Evolutionary conservation across 1,284 basidiomycete genomes (phyloP).

Genomic region (Butyriboletus appendiculatus): DNA sequence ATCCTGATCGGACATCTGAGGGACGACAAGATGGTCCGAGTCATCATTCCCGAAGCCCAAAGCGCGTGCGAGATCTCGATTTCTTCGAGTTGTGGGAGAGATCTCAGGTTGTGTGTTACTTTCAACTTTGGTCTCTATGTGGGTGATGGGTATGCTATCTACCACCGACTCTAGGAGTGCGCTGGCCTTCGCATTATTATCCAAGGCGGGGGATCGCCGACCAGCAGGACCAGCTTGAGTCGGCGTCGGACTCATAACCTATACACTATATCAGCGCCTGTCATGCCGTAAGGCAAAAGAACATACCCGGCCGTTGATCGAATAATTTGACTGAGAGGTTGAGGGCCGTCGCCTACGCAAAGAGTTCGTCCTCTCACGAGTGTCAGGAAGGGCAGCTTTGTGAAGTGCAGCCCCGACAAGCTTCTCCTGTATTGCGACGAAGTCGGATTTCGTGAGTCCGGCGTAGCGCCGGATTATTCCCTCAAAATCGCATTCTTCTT

Average conservation of each 20-base stretch:
- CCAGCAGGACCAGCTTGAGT: constrained; percentile 28
- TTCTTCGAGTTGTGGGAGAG: constrained; percentile 57
- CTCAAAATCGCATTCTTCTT: constrained; percentile 64
- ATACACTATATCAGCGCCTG: constrained; percentile 10
- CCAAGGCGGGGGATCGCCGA: constrained; percentile 38
- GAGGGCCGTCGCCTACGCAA: constrained; percentile 70
- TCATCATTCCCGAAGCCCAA: constrained; percentile 56
- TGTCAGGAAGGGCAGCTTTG: constrained; percentile 56
- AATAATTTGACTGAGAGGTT: constrained; percentile 78
- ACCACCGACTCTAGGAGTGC: constrained; percentile 69
- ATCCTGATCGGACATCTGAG: constrained; percentile 19
- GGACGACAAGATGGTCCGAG: constrained; percentile 32
- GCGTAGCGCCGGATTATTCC: constrained; percentile 60
- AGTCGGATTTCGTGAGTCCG: constrained; percentile 69
- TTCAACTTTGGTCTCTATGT: constrained; percentile 31
- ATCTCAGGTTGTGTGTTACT: constrained; percentile 31
- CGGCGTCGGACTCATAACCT: constrained; percentile 59
- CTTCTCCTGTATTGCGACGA: constrained; percentile 70
- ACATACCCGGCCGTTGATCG: constrained; percentile 56
- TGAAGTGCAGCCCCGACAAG: constrained; percentile 59
- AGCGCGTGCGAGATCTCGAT: constrained; percentile 70
- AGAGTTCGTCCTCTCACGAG: constrained; percentile 57
- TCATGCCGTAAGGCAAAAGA: constrained; percentile 1
- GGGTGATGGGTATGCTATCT: constrained; percentile 56
- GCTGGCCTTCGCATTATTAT: constrained; percentile 57